These are phyloP conservation scores for Madurella mycetomatis DNA, from an alignment of 2,329 filamentous ascomycete species.

Conservation along the genomic window DNA sequence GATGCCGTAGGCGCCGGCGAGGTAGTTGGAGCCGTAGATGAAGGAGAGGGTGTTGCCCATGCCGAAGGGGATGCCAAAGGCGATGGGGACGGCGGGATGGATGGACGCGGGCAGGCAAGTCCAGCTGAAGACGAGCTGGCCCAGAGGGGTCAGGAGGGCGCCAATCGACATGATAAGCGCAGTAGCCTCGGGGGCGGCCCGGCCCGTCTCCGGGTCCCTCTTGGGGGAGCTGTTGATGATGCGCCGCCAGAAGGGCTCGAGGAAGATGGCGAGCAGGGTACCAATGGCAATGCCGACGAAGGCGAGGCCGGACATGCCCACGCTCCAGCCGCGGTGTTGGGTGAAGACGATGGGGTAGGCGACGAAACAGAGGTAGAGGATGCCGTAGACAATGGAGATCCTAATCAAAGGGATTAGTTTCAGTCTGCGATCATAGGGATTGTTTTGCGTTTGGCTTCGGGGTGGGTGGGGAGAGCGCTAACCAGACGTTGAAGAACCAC, in stretches of 20 bases:
- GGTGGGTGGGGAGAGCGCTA: constrained; percentile 22
- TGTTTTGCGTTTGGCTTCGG: background rate
- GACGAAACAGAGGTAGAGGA: constrained; percentile 82
- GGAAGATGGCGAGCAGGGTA: constrained; percentile 55
- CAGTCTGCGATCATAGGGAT: background rate
- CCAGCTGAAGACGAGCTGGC: constrained; percentile 85
- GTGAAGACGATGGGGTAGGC: constrained; percentile 83
- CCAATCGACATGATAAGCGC: constrained; percentile 77
- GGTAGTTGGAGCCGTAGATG: constrained; percentile 73
- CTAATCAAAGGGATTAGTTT: constrained; percentile 34
- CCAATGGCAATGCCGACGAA: constrained; percentile 70
- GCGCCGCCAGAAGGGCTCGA: constrained; percentile 67
- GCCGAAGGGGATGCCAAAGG: constrained; percentile 72
- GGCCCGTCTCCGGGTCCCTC: constrained; percentile 60
- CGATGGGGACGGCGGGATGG: constrained; percentile 72
- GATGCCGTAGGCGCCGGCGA: constrained; percentile 70
- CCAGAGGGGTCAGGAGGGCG: constrained; percentile 67
- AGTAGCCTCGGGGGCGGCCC: constrained; percentile 71
- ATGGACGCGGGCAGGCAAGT: constrained; percentile 73
- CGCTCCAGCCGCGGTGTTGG: constrained; percentile 68
- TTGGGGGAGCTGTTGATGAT: constrained; percentile 73
- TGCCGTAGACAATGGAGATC: constrained; percentile 79
- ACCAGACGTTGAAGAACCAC: constrained; percentile 66
- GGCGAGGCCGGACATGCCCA: constrained; percentile 68
- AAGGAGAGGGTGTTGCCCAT: constrained; percentile 70